Evolutionary conservation across 345 rosid genomes (phyloP).

Genomic region (Eutrema japonicum): DNA sequence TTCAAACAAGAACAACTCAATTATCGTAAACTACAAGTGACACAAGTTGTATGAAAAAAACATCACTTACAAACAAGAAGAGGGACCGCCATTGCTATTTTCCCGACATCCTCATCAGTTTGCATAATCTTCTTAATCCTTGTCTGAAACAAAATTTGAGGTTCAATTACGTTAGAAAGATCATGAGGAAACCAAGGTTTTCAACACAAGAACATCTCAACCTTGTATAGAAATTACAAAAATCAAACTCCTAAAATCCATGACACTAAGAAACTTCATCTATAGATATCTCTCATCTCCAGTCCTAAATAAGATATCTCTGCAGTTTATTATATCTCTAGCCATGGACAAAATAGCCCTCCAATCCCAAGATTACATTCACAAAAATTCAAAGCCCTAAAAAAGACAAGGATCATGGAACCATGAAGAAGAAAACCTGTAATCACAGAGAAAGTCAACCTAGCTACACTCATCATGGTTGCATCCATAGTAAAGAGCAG

Average conservation of each 20-base stretch:
- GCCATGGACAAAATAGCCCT: not conserved
- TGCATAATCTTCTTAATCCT: conserved; percentile 87
- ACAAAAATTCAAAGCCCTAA: conserved; percentile 12
- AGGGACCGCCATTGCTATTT: conserved; percentile 83
- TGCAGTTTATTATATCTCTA: not conserved
- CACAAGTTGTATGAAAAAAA: not conserved
- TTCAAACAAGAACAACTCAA: conserved; percentile 1
- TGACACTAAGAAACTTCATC: not conserved
- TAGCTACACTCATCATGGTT: conserved; percentile 10
- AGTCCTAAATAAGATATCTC: conserved; percentile 2
- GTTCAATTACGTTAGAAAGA: conserved; percentile 1
- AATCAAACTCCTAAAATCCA: not conserved
- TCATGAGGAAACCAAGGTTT: not conserved
- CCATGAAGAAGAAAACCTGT: conserved; percentile 10
- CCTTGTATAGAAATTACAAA: not conserved
- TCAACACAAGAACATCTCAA: conserved; percentile 24
- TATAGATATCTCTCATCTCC: not conserved
- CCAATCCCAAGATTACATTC: conserved; percentile 5
- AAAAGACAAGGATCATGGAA: conserved; percentile 28
- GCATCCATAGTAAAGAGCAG: not conserved
- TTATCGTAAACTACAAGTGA: not conserved
- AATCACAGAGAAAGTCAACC: not conserved
- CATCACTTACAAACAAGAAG: conserved; percentile 70
- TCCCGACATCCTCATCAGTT: conserved; percentile 79
- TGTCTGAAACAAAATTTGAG: conserved; percentile 43